A percentile compares a stretch with the other conserved stretches of the same genome.
These are phyloP conservation scores for Hymenotorrendiella dingleyae DNA, from an alignment of 2,329 filamentous ascomycete species.

Conservation along the genomic window DNA sequence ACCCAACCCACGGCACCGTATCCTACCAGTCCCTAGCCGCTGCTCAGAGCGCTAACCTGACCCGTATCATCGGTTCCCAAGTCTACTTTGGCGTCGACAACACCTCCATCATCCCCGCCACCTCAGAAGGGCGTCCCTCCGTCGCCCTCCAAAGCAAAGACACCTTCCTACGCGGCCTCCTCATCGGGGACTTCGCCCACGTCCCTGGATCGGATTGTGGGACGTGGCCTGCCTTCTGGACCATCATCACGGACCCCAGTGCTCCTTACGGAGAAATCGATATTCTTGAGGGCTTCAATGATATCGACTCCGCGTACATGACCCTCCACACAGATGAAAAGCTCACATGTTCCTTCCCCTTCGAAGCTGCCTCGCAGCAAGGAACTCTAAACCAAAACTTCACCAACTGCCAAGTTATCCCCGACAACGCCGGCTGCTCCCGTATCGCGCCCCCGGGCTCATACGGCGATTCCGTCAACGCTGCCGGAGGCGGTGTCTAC, in stretches of 20 bases:
- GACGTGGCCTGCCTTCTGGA: conserved; percentile 31
- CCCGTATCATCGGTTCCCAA: conserved; percentile 24
- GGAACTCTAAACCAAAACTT: conserved; percentile 31
- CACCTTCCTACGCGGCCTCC: conserved; percentile 39
- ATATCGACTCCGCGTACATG: conserved; percentile 10
- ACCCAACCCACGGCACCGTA: conserved; percentile 14
- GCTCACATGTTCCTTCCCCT: conserved; percentile 13
- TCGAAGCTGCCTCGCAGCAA: conserved; percentile 1
- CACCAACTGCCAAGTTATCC: conserved; percentile 33
- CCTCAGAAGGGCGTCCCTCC: conserved; percentile 35
- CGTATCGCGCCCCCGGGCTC: conserved; percentile 32
- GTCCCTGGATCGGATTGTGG: conserved; percentile 34
- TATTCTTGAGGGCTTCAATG: conserved; percentile 54
- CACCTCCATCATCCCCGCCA: conserved; percentile 32
- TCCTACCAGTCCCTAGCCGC: conserved; percentile 31
- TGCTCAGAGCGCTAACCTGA: conserved; percentile 10
- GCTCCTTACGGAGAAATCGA: conserved; percentile 25
- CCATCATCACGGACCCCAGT: conserved; percentile 14
- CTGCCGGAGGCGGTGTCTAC: conserved; percentile 42
- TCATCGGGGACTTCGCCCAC: conserved; percentile 42
- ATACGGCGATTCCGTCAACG: conserved; percentile 23
- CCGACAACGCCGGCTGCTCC: conserved; percentile 33
- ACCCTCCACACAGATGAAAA: conserved; percentile 18
- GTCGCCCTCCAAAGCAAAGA: conserved; percentile 40
- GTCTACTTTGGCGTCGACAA: conserved; percentile 41